Base-by-base conservation (phyloP, 2,329 filamentous ascomycete genomes). In the Blumeriella jaapii region DNA sequence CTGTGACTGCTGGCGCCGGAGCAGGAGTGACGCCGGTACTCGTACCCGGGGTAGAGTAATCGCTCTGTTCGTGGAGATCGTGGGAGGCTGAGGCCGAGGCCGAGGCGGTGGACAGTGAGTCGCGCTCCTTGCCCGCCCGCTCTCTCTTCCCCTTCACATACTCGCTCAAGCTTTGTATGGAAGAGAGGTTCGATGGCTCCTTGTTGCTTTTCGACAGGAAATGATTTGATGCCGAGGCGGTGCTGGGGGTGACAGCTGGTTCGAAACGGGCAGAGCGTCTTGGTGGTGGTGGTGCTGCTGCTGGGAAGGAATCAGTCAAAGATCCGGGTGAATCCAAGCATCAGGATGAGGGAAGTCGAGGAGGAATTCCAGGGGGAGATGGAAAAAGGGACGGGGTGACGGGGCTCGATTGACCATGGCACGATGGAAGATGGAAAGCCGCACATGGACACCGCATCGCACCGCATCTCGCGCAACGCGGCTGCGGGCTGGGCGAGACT, bases 41-140 rank as follows among this genome's bases (percentile, higher is more conserved):
- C 13, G 77, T 81, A 23, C 63, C 69, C 4, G 75, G 74, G 3
- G 77, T 81, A 39, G 72, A 74, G 48, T 68, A 69, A 12, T 64
- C 68, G 23, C 62, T 61, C 23, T 41, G 42, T 8, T 61, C 67
- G 5, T 61, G 59, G 35, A 62, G 62, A 34, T 61, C 53, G 18
- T 57, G 55, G 22, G 22, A 10, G 22, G n/a, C n/a, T n/a, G n/a
- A n/a, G n/a, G n/a, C n/a, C 7, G 54, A 54, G 20, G 58, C 57
- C 5, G 58, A 57, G 18, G 55, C 44, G 2, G 62, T 63, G 14
- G 59, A 61, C 4, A 60, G 48, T 16, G 63, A 59, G 23, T 55
- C 55, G 2, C 57, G 47, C 14, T 36, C 34, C n/a, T 38, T 46
- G 39, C 52, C 44, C 9, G 41, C 35, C 34, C 53, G 55, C 32